Percentiles rank a stretch among this genome's conserved stretches.
phyloP scores from a whole-genome alignment of 2,329 filamentous ascomycete genomes.

The Calonectria multiphialidica region DNA sequence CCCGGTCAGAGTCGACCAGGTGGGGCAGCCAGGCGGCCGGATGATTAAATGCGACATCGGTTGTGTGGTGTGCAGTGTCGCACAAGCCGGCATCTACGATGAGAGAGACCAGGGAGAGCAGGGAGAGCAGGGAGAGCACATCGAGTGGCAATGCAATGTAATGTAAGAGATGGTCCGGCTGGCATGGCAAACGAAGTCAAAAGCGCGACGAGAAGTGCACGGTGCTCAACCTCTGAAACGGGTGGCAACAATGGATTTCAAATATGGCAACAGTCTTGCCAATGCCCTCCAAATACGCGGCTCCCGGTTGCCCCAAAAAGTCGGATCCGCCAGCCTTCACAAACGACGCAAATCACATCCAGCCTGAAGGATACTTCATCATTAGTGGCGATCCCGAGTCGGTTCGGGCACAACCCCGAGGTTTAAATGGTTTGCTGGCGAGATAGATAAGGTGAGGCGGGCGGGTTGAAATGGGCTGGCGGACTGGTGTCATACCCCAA shows the following conservation, averaged over 20 bases:
- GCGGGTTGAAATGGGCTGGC: constrained; percentile 3
- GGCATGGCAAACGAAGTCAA: constrained; percentile 3
- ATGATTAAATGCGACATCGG: constrained; percentile 13
- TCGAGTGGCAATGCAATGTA: not conserved
- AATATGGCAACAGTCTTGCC: not conserved
- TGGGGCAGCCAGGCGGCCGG: constrained; percentile 17
- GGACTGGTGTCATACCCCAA: not conserved
- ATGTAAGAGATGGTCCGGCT: not conserved
- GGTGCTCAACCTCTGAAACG: not conserved
- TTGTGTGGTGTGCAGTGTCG: constrained; percentile 9
- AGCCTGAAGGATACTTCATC: not conserved
- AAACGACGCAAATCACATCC: not conserved
- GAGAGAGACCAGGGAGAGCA: not conserved
- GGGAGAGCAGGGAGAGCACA: not conserved
- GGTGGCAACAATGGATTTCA: not conserved
- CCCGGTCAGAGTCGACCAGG: constrained; percentile 15
- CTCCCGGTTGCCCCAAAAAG: not conserved
- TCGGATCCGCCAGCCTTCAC: not conserved
- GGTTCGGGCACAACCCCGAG: not conserved
- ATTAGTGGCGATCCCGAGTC: not conserved
- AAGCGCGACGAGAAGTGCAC: not conserved
- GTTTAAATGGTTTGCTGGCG: not conserved
- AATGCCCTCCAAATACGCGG: not conserved
- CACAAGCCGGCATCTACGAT: constrained; percentile 2
- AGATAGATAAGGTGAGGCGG: constrained; percentile 26